These are phyloP conservation scores for Didymellaceae sp. DNA, from an alignment of 2,329 filamentous ascomycete genomes.

Conservation along the genomic window DNA sequence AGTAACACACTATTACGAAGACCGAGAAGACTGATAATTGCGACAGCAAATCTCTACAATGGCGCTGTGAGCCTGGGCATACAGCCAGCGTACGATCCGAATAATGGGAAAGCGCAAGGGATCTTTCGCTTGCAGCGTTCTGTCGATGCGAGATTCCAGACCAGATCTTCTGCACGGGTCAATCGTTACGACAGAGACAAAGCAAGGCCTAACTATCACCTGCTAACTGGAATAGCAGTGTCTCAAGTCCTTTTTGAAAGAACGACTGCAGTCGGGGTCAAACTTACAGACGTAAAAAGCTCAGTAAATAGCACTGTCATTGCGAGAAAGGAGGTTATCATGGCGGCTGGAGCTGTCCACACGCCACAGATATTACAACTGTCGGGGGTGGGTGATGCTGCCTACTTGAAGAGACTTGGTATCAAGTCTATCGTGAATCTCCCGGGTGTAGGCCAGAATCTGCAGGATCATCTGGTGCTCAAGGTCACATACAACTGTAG, in stretches of 20 bases:
- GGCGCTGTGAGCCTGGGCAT: constrained; percentile 24
- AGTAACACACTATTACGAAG: background rate
- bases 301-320: constrained; percentile 7
- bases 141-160: constrained; percentile 36
- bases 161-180: constrained; percentile 35
- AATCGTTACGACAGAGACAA: constrained; percentile 40
- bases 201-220: constrained; percentile 38
- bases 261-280: constrained; percentile 23
- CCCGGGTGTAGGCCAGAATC: constrained; percentile 36
- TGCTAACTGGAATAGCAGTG: constrained; percentile 31
- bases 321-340: constrained; percentile 58
- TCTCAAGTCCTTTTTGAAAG: constrained; percentile 23
- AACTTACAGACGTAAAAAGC: constrained; percentile 16
- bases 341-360: constrained; percentile 64
- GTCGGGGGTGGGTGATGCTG: constrained; percentile 61
- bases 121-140: constrained; percentile 38
- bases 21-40: background rate
- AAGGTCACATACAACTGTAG: constrained; percentile 32
- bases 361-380: constrained; percentile 68
- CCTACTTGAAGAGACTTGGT: constrained; percentile 15
- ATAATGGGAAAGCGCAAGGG: constrained; percentile 36
- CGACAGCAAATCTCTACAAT: constrained; percentile 28
- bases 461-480: constrained; percentile 34
- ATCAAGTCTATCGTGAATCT: constrained; percentile 29
- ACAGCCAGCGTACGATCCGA: constrained; percentile 20